Evolutionary conservation across 768 basidiomycete species (phyloP), one percentile per base, ranked within the genome.

Genomic region (Mycena albidolilacea): DNA sequence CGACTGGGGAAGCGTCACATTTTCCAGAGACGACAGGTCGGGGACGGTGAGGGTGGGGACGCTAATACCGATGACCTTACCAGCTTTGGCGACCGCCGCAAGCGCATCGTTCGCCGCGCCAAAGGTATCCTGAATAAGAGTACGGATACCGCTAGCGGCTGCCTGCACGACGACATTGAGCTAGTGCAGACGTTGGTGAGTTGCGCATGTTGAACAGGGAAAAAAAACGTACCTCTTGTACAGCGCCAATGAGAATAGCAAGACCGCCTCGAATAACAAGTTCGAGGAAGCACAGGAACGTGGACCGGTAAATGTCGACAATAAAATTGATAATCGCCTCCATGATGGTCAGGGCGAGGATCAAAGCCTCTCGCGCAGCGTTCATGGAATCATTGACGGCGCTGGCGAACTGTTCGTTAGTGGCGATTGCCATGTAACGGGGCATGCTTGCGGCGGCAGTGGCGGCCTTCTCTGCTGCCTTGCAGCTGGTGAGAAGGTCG

Each of bases 271-370:
- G 88, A 11, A 99, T 90, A 30, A 95, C 91, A 55, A 99, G 87
- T 81, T 99, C 96, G 75, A 98, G 84, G 76, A 98, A 96, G 81
- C 97, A 99, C 64, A 99, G 87, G 78, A 97, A 92, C 4, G 97
- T 94, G 4, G 96, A 97, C 50, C 97, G 93, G 80, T 98, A 99
- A 58, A 93, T 90, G 82, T 96, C 93, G 75, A 99, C 89, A 75
- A 98, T 89, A 82, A 99, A 98, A 78, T 95, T 96, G 82, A 97
- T 92, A 78, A 97, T 89, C 0, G 87, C 91, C 79, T 98, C 95
- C 90, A 97, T 93, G 46, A 91, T 85, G 0, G 94, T 97, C 68
- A 98, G 84, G 3, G 95, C 83, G 50, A 95, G 83, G 44, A 93
- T 84, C 64, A 98, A 87, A 7, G 92, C 88, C 11, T 86, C 90